phyloP scores from a whole-genome alignment of 306 rosid genomes.

The Acacia crassicarpa region DNA sequence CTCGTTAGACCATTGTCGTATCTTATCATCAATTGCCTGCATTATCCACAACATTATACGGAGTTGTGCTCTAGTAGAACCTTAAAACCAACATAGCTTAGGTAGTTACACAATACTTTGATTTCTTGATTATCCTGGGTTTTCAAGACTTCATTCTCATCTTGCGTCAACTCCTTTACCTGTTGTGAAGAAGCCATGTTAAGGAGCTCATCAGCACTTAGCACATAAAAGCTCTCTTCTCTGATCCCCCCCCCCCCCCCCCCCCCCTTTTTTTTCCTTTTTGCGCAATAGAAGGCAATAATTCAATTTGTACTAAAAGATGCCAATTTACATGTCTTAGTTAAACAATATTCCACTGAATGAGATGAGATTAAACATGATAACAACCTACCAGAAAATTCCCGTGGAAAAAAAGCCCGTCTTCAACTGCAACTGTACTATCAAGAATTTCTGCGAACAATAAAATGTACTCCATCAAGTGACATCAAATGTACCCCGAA shows the following conservation, averaged over 20 bases:
- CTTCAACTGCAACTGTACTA: constrained; percentile 41
- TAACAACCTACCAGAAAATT: constrained; percentile 58
- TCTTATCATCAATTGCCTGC: constrained; percentile 74
- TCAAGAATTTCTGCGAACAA: constrained; percentile 48
- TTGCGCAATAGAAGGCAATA: background rate
- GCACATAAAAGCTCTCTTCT: background rate
- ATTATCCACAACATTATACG: constrained; percentile 26
- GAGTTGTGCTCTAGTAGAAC: constrained; percentile 10
- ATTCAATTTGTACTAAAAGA: background rate
- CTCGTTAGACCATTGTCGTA: constrained; percentile 83
- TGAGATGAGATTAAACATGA: background rate
- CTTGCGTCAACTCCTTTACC: constrained; percentile 64
- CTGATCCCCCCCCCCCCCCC: too few relatives aligned
- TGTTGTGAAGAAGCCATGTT: constrained; percentile 44
- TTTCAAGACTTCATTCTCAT: constrained; percentile 45
- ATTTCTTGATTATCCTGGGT: constrained; percentile 48
- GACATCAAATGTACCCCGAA: constrained; percentile 4
- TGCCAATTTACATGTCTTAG: constrained; percentile 8
- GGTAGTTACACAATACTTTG: constrained; percentile 49
- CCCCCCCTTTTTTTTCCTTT: background rate
- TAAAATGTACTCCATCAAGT: constrained; percentile 25
- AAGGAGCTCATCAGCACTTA: constrained; percentile 34
- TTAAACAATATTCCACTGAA: constrained; percentile 8
- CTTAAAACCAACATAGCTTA: constrained; percentile 19
- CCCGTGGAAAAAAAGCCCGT: constrained; percentile 55